Evolutionary conservation across 768 basidiomycete genomes (phyloP), one percentile per base, ranked within the genome.

Genomic region (Lentinula detonsa): DNA sequence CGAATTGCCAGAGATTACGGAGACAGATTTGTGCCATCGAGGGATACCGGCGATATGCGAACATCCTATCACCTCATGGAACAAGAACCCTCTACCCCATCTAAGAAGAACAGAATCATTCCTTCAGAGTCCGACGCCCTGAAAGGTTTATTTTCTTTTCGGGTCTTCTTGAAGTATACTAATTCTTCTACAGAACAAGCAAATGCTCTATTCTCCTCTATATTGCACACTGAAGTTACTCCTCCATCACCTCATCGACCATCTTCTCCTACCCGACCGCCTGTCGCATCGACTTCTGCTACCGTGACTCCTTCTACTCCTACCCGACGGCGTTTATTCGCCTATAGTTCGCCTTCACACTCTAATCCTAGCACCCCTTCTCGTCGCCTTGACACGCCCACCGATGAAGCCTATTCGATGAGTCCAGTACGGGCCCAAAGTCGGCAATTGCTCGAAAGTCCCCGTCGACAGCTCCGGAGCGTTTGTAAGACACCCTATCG

Each of bases 401-500:
- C 85, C 0, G 92, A 94, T 66, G 88, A 92, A 65, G 88, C 88
- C 0, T 98, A 98, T 71, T 92, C 91, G 10, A 85, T 94, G 76
- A 90, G 87, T 54, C 96, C 96, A 10, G 90, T 98, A 5, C 86
- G 92, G 1, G 85, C 88, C 46, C 88, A 90, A 67, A 92, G 87
- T 65, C 86, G 92, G 31, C 82, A 82, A 55, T 79, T 97, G 15
- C 85, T 99, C 49, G 85, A 95, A 64, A 91, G 88, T 59, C 94
- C 95, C 0, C 81, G 91, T 33, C 85, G 91, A 54, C 81, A 87
- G 61, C 83, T 91, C 6, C 85, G 96, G 48, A 87, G 80, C 61
- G 90, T 98, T 1, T 89, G 89, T 76, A 95, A 96, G 72, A 97
- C 95, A 0, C 96, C 96, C 2, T 98, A 96, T 76, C 86, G 97